Base-by-base conservation (phyloP, 495 filamentous ascomycete species). In the Amorphotheca resinae region DNA sequence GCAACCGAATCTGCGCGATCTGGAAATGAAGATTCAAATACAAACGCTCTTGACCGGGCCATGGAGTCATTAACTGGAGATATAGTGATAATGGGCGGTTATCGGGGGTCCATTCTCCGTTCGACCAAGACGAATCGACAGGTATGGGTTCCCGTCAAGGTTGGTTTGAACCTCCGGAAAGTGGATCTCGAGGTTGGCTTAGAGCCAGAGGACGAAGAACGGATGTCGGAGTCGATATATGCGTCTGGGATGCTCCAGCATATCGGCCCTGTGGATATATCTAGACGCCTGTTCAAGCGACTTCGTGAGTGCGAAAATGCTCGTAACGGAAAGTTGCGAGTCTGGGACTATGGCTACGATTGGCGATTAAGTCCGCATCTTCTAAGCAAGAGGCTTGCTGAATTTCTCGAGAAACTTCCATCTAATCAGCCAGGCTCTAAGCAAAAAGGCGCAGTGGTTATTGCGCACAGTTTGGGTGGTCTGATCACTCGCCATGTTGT, bases 321-420 rank as follows among this genome's bases (percentile, higher is more conserved):
- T 2, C 61, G 69, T 30, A 70, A 68, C 11, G 84, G 84, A 18
- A 80, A 72, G 45, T 64, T 95, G 1, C 69, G 87, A 30, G 76
- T 95, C 2, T 82, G 82, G 60, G 80, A 95, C 48, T 98, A 91
- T 52, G 87, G 91, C 22, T 98, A 94, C 55, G 89, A 98, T 59
- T 98, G 89, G 89, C 75, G 91, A 22, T 64, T 98, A 41, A 86
- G 82, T 46, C 91, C 91, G 1, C 73, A 83, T 52, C 62, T 89
- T 1, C 70, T 93, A 2, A 85, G 82, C 0, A 64, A 67, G 8
- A 72, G 72, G 38, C 62, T 98, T 4, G 72, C 80, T 21, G 56
- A 66, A 22, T 95, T 82, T 48, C 64, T 98, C 11, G 76, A 84
- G 57, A 66, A 60, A 4, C 64, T 98, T 1, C 83, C 77, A 1